These are phyloP conservation scores for Hyaloscypha finlandica DNA, from an alignment of 495 filamentous ascomycete genomes.

Conservation along the genomic window DNA sequence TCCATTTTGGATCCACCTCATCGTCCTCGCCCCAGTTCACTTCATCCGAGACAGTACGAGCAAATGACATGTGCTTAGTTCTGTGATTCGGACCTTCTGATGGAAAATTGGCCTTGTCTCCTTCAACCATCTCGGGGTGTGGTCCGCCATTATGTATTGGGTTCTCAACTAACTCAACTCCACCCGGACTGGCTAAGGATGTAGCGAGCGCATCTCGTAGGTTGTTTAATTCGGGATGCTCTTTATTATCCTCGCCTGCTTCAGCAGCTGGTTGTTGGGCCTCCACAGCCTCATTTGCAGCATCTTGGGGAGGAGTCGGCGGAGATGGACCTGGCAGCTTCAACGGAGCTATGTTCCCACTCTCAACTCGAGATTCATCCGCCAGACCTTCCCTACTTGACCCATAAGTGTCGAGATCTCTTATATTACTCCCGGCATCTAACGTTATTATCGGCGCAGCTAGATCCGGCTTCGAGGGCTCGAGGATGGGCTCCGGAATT, in stretches of 20 bases:
- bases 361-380: not conserved
- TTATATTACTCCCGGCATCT: not conserved
- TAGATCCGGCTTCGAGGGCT: conserved; percentile 21
- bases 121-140: conserved; percentile 23
- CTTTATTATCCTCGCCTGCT: conserved; percentile 31
- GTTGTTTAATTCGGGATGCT: conserved; percentile 32
- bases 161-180: conserved; percentile 33
- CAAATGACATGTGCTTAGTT: conserved; percentile 54
- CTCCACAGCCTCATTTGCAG: not conserved
- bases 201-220: conserved; percentile 22
- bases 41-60: conserved; percentile 52
- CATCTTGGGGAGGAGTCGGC: not conserved
- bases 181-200: conserved; percentile 20
- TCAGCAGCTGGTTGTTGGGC: not conserved
- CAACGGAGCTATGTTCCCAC: not conserved
- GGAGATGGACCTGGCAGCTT: not conserved
- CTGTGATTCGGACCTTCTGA: conserved; percentile 31
- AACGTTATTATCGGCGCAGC: not conserved
- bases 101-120: conserved; percentile 28
- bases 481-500: conserved; percentile 1
- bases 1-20: conserved; percentile 56
- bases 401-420: not conserved
- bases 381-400: not conserved
- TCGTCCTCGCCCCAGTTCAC: conserved; percentile 48
- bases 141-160: conserved; percentile 34